Conservation (phyloP, 495 filamentous ascomycete genomes). For the Daldinia concentrica region DNA sequence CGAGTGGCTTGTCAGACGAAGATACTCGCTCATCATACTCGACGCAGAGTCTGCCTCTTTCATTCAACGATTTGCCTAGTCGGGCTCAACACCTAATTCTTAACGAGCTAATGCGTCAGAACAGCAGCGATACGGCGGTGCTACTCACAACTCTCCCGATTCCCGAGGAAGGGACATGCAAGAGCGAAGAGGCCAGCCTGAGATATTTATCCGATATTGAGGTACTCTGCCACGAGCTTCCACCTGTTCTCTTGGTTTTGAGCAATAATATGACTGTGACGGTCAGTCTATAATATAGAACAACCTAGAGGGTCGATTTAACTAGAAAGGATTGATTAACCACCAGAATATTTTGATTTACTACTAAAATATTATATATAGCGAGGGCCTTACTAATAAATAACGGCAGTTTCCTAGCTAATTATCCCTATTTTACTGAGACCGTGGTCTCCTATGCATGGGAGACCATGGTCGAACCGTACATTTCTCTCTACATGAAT, state of each 20-base stretch:
- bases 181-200: constrained; percentile 72
- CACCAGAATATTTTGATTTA: neutral
- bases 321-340: no score
- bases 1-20: constrained; percentile 37
- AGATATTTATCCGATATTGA: constrained; percentile 81
- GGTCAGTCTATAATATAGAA: constrained; percentile 69
- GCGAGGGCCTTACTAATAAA: neutral
- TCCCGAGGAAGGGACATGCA: constrained; percentile 76
- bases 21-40: constrained; percentile 66
- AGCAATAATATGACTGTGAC: constrained; percentile 93
- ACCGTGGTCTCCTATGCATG: no score
- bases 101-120: constrained; percentile 79
- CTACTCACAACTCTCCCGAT: constrained; percentile 85
- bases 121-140: constrained; percentile 78
- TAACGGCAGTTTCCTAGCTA: no score
- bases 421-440: no score
- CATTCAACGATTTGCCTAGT: constrained; percentile 85
- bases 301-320: neutral
- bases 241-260: constrained; percentile 80
- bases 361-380: neutral
- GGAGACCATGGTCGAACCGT: neutral
- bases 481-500: no score
- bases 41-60: constrained; percentile 69
- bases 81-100: constrained; percentile 85
- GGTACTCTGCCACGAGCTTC: constrained; percentile 72